Evolutionary conservation across 2,329 filamentous ascomycete species (phyloP).

Genomic region (Botryotinia convoluta): DNA sequence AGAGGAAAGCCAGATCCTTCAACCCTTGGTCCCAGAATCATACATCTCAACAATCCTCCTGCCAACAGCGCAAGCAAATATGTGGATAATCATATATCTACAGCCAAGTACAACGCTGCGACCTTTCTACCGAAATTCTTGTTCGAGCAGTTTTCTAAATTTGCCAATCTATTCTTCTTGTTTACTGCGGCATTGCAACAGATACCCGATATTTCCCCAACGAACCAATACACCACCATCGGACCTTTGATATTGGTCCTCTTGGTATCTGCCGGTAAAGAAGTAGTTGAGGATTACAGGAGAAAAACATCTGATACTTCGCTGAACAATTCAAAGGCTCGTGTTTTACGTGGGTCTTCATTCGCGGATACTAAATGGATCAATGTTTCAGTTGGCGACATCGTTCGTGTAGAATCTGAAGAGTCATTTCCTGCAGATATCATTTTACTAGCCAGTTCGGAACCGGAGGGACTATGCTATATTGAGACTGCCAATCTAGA

Average conservation of each 20-base stretch:
- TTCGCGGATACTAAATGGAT: slow-evolving; percentile 93
- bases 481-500: slow-evolving; percentile 98
- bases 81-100: slow-evolving; percentile 94
- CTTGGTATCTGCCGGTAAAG: slow-evolving; percentile 92
- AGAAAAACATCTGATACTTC: slow-evolving; percentile 82
- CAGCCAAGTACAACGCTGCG: slow-evolving; percentile 91
- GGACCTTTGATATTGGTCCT: slow-evolving; percentile 88
- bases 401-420: slow-evolving; percentile 89
- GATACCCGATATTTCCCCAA: slow-evolving; percentile 91
- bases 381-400: slow-evolving; percentile 87
- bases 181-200: slow-evolving; percentile 95
- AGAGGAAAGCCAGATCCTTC: slow-evolving; percentile 82
- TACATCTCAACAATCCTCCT: slow-evolving; percentile 93
- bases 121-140: slow-evolving; percentile 97
- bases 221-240: slow-evolving; percentile 94
- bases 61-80: slow-evolving; percentile 89
- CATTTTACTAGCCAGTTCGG: slow-evolving; percentile 88
- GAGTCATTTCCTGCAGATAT: slow-evolving; percentile 93
- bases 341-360: slow-evolving; percentile 75
- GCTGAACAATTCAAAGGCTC: slow-evolving; percentile 83
- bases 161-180: slow-evolving; percentile 98
- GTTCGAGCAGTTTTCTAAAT: slow-evolving; percentile 98
- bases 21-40: slow-evolving; percentile 85
- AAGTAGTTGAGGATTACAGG: slow-evolving; percentile 89
- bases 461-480: slow-evolving; percentile 96